Conservation (phyloP, 352 stramenopile genomes). For the Pythium dissotocum region DNA sequence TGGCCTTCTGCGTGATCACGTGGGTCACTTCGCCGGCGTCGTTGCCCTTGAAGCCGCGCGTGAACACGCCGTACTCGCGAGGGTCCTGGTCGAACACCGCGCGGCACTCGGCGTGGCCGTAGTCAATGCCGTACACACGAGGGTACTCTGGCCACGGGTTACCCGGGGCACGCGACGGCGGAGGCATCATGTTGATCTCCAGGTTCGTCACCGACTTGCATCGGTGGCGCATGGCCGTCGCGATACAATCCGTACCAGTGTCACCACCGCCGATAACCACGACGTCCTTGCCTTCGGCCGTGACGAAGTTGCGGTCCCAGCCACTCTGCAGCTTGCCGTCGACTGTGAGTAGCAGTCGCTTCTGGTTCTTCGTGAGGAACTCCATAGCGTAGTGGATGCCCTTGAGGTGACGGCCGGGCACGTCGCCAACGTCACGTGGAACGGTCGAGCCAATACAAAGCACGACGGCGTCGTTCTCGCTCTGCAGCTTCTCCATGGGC, state of each 20-base stretch:
- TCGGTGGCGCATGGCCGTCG: slow-evolving; percentile 95
- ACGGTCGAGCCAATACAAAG: slow-evolving; percentile 95
- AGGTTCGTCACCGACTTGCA: slow-evolving; percentile 98
- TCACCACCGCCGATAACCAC: slow-evolving; percentile 97
- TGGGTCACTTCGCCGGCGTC: slow-evolving; percentile 75
- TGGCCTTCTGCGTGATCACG: slow-evolving; percentile 55
- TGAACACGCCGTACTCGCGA: slow-evolving; percentile 73
- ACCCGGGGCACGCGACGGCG: slow-evolving; percentile 84
- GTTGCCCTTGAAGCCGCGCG: slow-evolving; percentile 81
- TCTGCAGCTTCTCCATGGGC: slow-evolving; percentile 68
- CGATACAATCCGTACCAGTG: slow-evolving; percentile 98
- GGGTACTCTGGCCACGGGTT: slow-evolving; percentile 99
- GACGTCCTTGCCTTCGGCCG: slow-evolving; percentile 96
- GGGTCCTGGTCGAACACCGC: slow-evolving; percentile 92
- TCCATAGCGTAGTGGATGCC: slow-evolving; percentile 97
- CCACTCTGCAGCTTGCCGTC: slow-evolving; percentile 95
- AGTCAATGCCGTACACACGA: slow-evolving; percentile 97
- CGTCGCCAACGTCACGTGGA: slow-evolving; percentile 89
- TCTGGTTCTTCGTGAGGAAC: slow-evolving; percentile 98
- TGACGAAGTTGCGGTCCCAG: slow-evolving; percentile 95
- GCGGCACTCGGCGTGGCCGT: slow-evolving; percentile 95
- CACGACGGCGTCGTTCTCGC: slow-evolving; percentile 91
- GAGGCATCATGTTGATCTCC: slow-evolving; percentile 94
- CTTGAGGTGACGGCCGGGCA: slow-evolving; percentile 89
- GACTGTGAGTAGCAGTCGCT: slow-evolving; percentile 94